Conservation (phyloP, 2,329 filamentous ascomycete species). For the Pyrenophora seminiperda region DNA sequence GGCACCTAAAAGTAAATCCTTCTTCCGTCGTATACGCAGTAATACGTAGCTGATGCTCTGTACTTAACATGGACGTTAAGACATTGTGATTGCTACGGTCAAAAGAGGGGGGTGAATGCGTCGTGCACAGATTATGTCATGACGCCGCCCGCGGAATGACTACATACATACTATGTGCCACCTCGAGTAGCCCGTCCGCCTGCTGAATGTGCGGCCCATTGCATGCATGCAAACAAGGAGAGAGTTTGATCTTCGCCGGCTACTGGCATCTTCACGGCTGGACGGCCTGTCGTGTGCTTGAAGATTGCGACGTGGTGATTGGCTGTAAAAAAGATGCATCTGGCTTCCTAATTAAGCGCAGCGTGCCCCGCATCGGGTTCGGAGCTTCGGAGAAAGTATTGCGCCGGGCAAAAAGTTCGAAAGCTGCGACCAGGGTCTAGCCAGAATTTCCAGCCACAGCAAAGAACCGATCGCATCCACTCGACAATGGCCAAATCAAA, state of each 20-base stretch:
- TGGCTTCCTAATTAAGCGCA: constrained; percentile 16
- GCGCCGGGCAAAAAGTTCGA: constrained; percentile 27
- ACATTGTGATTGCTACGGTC: neutral
- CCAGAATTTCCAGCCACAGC: constrained; percentile 24
- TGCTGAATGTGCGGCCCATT: constrained; percentile 10
- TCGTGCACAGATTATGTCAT: neutral
- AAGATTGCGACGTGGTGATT: constrained; percentile 36
- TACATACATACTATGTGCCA: neutral
- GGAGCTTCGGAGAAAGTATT: constrained; percentile 13
- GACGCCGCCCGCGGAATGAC: neutral
- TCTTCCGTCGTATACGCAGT: no score
- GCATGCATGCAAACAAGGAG: constrained; percentile 12
- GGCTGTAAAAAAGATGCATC: constrained; percentile 10
- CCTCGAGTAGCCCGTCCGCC: constrained; percentile 9
- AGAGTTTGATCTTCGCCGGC: constrained; percentile 14
- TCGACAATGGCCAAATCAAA: constrained; percentile 41
- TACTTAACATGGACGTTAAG: neutral
- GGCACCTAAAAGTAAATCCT: no score
- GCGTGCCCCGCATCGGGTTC: constrained; percentile 22
- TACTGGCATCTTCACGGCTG: constrained; percentile 18
- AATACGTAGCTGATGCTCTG: neutral
- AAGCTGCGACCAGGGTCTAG: constrained; percentile 20
- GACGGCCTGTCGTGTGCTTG: constrained; percentile 31
- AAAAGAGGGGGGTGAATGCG: neutral
- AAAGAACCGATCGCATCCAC: constrained; percentile 17